phyloP scores from a whole-genome alignment of 257 asterid species.

The Salvia rosmarinus region DNA sequence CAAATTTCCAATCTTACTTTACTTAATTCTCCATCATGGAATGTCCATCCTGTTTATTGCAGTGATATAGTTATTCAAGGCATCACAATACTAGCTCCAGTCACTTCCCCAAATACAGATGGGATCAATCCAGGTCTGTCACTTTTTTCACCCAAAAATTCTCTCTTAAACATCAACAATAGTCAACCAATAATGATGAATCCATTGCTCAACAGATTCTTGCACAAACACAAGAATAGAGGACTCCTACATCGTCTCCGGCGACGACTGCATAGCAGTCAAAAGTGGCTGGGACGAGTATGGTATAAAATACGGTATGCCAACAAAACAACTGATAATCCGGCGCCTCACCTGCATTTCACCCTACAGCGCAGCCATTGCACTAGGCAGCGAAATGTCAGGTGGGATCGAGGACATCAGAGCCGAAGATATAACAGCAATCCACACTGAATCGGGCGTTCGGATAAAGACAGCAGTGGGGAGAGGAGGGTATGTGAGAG shows the following conservation, averaged over 20 bases:
- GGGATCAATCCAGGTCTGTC: slow-evolving; percentile 81
- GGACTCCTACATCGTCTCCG: slow-evolving; percentile 76
- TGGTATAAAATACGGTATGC: slow-evolving; percentile 79
- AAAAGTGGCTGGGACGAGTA: slow-evolving; percentile 96
- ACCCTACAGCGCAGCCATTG: slow-evolving; percentile 87
- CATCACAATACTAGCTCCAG: slow-evolving; percentile 81
- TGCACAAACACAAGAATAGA: slow-evolving; percentile 81
- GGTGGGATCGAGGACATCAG: slow-evolving; percentile 87
- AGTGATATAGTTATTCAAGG: slow-evolving; percentile 78
- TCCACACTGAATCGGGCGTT: slow-evolving; percentile 75
- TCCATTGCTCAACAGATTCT: slow-evolving; percentile 56
- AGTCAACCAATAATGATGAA: not conserved
- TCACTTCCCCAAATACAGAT: slow-evolving; percentile 91
- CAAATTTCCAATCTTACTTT: slow-evolving; percentile 79
- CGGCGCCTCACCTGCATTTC: slow-evolving; percentile 82
- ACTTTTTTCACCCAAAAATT: not conserved
- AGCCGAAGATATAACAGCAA: slow-evolving; percentile 70
- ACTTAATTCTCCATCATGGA: slow-evolving; percentile 87
- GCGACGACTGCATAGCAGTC: slow-evolving; percentile 84
- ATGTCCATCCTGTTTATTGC: slow-evolving; percentile 85
- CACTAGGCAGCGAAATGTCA: slow-evolving; percentile 91
- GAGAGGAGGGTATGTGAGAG: slow-evolving; percentile 74
- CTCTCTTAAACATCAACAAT: not conserved
- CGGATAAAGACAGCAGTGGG: slow-evolving; percentile 80
- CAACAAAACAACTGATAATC: slow-evolving; percentile 68